Evolutionary conservation across 768 basidiomycete species (phyloP), one percentile per base, ranked within the genome.

Genomic region (Leucosporidium scottii): DNA sequence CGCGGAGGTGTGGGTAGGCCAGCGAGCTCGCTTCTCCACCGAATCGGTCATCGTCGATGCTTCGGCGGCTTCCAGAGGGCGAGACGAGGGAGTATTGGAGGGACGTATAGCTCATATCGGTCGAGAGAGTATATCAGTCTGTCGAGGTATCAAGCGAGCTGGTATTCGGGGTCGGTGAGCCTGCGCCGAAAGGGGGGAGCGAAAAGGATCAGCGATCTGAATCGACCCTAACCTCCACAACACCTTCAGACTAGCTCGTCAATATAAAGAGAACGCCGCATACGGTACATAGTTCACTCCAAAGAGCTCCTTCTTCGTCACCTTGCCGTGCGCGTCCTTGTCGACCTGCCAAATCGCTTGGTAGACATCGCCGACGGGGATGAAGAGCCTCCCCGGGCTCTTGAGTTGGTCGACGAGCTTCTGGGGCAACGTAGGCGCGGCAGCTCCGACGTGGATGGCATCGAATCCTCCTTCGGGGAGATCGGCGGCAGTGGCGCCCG

Each of bases 311-410:
- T 80, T 84, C 78, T 83, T 77, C 1, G 82, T 85, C 2, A 96
- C 82, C 7, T 81, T 81, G 0, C 93, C 93, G 0, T 85, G 67
- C 44, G 67, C 80, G 65, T 87, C 86, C 76, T 94, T 96, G 75
- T 93, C 90, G 20, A 94, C 80, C 69, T 89, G 85, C 74, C 85
- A 81, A 62, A 96, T 85, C 53, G 73, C 75, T 73, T 84, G 79
- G 67, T 89, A 86, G 20, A 78, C 74, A 1, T 80, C 82, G 4
- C 93, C 93, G 20, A 97, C 87, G 2, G 93, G 93, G 61, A 97
- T 90, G 80, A 97, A 93, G 88, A 97, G 91, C 36, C 79, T 62
- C 0, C 80, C 80, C 13, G 30, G 30, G 21, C 23, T 36, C 18
- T 20, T 25, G 21, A 58, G 34, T 36, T 94, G 93, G 20, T 88